A percentile compares a stretch with the other conserved stretches of the same genome.
These are phyloP conservation scores for Coemansia umbellata DNA, from an alignment of 192 early-diverging fungal genomes.

Conservation along the genomic window DNA sequence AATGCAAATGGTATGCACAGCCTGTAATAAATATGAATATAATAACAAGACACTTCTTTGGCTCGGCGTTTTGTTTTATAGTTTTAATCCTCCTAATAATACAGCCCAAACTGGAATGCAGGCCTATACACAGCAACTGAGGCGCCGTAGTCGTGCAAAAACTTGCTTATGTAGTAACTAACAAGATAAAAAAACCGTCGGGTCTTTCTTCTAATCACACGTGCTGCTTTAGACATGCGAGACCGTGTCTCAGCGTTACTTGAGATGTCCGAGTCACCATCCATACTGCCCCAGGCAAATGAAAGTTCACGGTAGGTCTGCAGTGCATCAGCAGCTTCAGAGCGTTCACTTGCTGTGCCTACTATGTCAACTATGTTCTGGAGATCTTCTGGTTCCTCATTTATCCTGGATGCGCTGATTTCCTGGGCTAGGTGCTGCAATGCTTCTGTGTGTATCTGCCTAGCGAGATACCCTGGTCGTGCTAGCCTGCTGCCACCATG, in stretches of 20 bases:
- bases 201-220: slow-evolving; percentile 5
- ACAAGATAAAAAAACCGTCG: slow-evolving; percentile 15
- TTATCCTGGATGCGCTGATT: slow-evolving; percentile 26
- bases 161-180: slow-evolving; percentile 13
- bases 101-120: slow-evolving; percentile 17
- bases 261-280: not conserved
- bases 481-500: slow-evolving; percentile 6
- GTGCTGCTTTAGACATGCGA: slow-evolving; percentile 9
- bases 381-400: slow-evolving; percentile 19
- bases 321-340: not conserved
- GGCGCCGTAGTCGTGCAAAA: slow-evolving; percentile 14
- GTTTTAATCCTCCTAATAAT: too few species aligned
- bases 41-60: too few species aligned
- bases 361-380: too few species aligned
- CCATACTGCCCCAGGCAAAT: not conserved
- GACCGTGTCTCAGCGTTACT: not conserved
- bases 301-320: not conserved
- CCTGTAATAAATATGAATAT: too few species aligned
- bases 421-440: slow-evolving; percentile 27
- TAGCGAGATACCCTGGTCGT: not conserved
- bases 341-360: too few species aligned
- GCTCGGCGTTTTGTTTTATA: too few species aligned
- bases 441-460: not conserved
- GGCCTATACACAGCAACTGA: slow-evolving; percentile 14
- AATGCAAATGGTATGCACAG: too few species aligned